Percentiles rank a stretch among this genome's conserved stretches.
Evolutionary conservation across 805 yeast species (phyloP).

Genomic region (Komagataella populi): DNA sequence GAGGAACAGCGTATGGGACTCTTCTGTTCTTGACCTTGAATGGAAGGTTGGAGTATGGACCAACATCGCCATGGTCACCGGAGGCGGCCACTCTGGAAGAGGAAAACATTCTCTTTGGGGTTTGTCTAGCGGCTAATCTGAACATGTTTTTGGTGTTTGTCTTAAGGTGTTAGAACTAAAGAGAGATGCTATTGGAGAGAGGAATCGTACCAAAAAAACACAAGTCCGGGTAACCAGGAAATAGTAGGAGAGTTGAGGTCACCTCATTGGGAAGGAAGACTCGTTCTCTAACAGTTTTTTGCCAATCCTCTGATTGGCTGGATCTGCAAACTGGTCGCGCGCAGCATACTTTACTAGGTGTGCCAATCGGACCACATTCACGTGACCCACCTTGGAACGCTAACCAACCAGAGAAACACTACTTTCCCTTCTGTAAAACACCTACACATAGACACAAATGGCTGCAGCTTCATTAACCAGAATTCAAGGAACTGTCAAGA

Average conservation of each 20-base stretch:
- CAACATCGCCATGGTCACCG: constrained; percentile 53
- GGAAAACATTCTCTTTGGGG: constrained; percentile 34
- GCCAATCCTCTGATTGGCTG: not conserved
- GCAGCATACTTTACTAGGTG: not conserved
- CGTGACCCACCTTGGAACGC: not conserved
- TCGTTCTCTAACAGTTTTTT: not conserved
- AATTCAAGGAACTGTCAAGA: constrained; percentile 52
- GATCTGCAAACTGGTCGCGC: not conserved
- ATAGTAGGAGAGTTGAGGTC: not conserved
- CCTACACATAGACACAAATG: constrained; percentile 22
- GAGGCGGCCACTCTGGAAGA: constrained; percentile 26
- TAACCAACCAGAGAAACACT: not conserved
- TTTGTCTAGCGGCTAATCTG: constrained; percentile 6
- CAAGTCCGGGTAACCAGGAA: not conserved
- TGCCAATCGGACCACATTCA: not conserved
- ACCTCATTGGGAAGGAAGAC: not conserved
- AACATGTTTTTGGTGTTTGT: constrained; percentile 1
- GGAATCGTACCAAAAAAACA: not conserved
- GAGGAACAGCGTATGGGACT: constrained; percentile 75
- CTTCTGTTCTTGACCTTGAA: constrained; percentile 90
- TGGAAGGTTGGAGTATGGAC: constrained; percentile 86
- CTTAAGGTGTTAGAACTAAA: not conserved
- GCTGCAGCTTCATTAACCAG: constrained; percentile 70
- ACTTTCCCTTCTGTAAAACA: not conserved
- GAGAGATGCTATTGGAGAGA: not conserved